phyloP scores from a whole-genome alignment of 2,329 filamentous ascomycete genomes.

The Aspergillus aculeatinus region DNA sequence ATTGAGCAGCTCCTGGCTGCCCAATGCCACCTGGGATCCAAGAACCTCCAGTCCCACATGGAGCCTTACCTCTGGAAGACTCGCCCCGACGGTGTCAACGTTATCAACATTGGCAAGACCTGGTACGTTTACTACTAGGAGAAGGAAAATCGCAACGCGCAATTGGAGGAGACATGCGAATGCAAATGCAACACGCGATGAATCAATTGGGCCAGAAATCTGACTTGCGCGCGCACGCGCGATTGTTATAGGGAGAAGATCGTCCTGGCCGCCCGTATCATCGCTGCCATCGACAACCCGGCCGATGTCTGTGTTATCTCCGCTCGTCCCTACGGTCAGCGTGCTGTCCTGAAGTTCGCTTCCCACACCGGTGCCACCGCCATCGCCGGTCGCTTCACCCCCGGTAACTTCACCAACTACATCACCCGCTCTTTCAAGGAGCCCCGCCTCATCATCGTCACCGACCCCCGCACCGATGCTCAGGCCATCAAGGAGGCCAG shows the following conservation, averaged over 20 bases:
- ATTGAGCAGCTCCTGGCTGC: conserved; percentile 99
- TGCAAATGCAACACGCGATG: neutral
- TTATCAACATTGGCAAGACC: conserved; percentile 99
- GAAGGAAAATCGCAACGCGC: conserved; percentile 1
- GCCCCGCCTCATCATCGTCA: conserved; percentile 98
- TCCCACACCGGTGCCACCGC: conserved; percentile 95
- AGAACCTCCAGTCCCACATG: conserved; percentile 99
- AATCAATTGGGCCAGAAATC: conserved; percentile 7
- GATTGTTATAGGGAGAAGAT: conserved; percentile 85
- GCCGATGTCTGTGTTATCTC: conserved; percentile 99
- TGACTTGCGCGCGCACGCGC: conserved; percentile 19
- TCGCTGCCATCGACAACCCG: conserved; percentile 98
- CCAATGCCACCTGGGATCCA: conserved; percentile 93
- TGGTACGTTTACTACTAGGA: conserved; percentile 62
- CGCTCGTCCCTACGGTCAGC: conserved; percentile 98
- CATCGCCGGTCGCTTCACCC: conserved; percentile 99
- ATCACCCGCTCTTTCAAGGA: conserved; percentile 99
- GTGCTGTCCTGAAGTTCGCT: conserved; percentile 99
- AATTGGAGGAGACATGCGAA: neutral
- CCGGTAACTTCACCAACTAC: conserved; percentile 99
- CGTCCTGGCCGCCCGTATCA: conserved; percentile 96
- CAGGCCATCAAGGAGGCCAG: conserved; percentile 99
- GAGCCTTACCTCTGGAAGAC: conserved; percentile 99
- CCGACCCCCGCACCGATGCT: conserved; percentile 98
- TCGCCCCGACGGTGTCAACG: conserved; percentile 95